These are phyloP conservation scores for Kluyveromyces nonfermentans DNA, from an alignment of 805 yeast species.

Conservation along the genomic window DNA sequence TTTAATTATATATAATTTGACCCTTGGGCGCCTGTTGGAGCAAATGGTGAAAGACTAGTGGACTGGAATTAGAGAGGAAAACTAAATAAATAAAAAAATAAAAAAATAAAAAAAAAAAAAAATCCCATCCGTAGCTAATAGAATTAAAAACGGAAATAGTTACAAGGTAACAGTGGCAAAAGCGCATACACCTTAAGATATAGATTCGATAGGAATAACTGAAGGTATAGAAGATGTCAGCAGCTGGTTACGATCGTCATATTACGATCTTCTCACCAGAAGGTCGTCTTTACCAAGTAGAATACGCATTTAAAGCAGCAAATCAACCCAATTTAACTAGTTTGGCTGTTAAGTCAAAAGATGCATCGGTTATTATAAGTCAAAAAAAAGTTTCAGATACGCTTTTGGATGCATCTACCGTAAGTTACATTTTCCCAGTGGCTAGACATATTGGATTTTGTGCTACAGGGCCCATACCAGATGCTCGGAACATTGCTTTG, in stretches of 20 bases:
- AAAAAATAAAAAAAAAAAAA: too few species aligned
- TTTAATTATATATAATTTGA: too few species aligned
- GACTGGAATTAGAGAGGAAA: not conserved
- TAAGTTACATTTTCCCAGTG: conserved; percentile 75
- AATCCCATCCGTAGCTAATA: not conserved
- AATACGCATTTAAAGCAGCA: conserved; percentile 95
- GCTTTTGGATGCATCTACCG: conserved; percentile 78
- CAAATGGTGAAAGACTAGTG: too few species aligned
- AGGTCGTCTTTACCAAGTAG: conserved; percentile 95
- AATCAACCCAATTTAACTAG: conserved; percentile 87
- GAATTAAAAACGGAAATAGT: not conserved
- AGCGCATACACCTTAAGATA: not conserved
- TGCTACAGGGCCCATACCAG: conserved; percentile 93
- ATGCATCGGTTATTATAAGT: conserved; percentile 77
- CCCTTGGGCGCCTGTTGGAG: too few species aligned
- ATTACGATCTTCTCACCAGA: conserved; percentile 98
- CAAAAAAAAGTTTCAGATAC: conserved; percentile 97
- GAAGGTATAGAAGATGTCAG: conserved; percentile 12
- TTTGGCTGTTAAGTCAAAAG: conserved; percentile 77
- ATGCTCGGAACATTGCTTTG: conserved; percentile 81
- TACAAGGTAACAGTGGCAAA: not conserved
- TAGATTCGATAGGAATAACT: too few species aligned
- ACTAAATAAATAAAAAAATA: too few species aligned
- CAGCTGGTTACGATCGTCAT: conserved; percentile 98
- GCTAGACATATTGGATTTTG: conserved; percentile 80